Base-by-base conservation (phyloP, 306 rosid species). In the Vigna reflexopilosa region DNA sequence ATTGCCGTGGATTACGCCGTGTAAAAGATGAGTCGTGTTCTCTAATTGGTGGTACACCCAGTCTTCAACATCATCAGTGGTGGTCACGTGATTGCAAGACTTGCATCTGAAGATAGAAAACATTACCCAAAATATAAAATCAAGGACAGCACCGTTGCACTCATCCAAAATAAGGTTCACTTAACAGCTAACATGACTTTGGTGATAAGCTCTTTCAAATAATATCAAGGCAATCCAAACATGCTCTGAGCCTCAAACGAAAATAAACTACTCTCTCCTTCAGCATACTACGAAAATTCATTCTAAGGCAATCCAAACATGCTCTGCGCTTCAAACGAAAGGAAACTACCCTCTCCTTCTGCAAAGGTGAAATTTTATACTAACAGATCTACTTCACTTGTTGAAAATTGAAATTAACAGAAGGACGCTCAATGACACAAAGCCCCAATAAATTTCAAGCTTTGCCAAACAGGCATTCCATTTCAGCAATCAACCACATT, bases 1-100 rank as follows among this genome's bases (percentile, higher is more conserved):
- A 86, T 95, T 95, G 38, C 93, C 92, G 83, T 95, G 99, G 75
- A 95, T 85, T 15, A 95, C 98, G 19, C 97, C 99, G 75, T 95
- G 99, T 11, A 95, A 83, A 56, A 95, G 93, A 88, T 95, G 98
- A 54, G 89, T 86, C 0, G 94, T 93, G 84, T 92, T 93, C 85
- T 93, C 99, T 51, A 95, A 88, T 83, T 95, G 98, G 77, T 83
- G 79, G 79, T 88, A 92, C 64, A 93, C 93, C 99, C 99, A 95
- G 64, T 93, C 97, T 80, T 95, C 98, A 36, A 93, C 93, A 74
- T 93, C 96, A 73, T 93, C 91, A 15, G 93, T 85, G 72, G 91
- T 95, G 11, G 96, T 89, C 78, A 87, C 96, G 61, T 88, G 96
- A 83, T 93, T 93, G 89, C 99, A 95, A 32, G 97, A 92, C 83